These are phyloP conservation scores for Passalora sequoiae DNA, from an alignment of 2,329 filamentous ascomycete genomes.

Conservation along the genomic window DNA sequence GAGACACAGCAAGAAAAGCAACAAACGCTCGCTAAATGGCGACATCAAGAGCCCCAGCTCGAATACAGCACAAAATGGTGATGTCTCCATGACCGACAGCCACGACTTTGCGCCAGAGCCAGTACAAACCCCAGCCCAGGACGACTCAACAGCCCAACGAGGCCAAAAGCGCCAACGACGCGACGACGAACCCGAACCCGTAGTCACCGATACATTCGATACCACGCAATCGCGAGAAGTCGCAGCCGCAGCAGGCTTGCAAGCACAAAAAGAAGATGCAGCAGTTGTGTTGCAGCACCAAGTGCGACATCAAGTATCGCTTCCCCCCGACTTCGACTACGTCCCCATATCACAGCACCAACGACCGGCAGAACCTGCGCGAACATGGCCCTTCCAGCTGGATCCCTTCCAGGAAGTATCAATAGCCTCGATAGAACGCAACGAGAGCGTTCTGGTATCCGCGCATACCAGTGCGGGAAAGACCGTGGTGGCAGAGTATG, in stretches of 20 bases:
- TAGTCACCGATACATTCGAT: conserved; percentile 89
- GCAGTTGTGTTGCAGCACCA: conserved; percentile 88
- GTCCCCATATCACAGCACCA: conserved; percentile 93
- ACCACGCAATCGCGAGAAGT: conserved; percentile 91
- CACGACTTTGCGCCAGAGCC: conserved; percentile 10
- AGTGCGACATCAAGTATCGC: conserved; percentile 94
- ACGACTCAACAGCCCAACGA: conserved; percentile 34
- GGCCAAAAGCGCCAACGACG: conserved; percentile 60
- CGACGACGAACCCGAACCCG: conserved; percentile 64
- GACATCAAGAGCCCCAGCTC: conserved; percentile 56
- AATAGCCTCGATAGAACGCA: conserved; percentile 88
- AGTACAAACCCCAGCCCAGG: conserved; percentile 7
- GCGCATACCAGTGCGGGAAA: conserved; percentile 97
- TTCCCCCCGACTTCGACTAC: conserved; percentile 72
- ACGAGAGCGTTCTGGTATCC: conserved; percentile 93
- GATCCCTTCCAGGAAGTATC: conserved; percentile 97
- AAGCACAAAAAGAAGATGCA: conserved; percentile 57
- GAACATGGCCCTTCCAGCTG: conserved; percentile 80
- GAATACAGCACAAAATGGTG: conserved; percentile 36
- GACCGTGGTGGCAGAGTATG: conserved; percentile 96
- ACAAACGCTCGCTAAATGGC: conserved; percentile 83
- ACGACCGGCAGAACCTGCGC: conserved; percentile 77
- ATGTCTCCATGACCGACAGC: conserved; percentile 44
- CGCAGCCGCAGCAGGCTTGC: conserved; percentile 67
- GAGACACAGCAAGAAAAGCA: conserved; percentile 48